phyloP scores from a whole-genome alignment of 2,329 filamentous ascomycete genomes.

The Cordyceps tenuipes region DNA sequence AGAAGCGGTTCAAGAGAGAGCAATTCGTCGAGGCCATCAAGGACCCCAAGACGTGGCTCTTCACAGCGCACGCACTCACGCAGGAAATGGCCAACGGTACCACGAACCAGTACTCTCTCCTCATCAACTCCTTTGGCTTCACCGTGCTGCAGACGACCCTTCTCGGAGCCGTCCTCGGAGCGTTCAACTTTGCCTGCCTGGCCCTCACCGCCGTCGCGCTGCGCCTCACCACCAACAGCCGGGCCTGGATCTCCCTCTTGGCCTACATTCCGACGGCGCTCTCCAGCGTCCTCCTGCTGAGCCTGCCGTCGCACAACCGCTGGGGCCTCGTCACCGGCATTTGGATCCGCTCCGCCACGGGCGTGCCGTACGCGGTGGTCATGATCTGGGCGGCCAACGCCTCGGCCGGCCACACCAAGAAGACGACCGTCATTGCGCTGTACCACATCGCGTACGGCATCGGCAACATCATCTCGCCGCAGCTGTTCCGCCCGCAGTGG shows the following conservation, averaged over 20 bases:
- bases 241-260: conserved; percentile 14
- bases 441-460: conserved; percentile 28
- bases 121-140: conserved; percentile 37
- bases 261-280: conserved; percentile 13
- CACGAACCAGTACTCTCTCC: conserved; percentile 33
- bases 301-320: conserved; percentile 13
- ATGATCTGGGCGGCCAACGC: conserved; percentile 16
- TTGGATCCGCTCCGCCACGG: conserved; percentile 11
- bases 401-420: conserved; percentile 31
- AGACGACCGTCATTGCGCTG: conserved; percentile 31
- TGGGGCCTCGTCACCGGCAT: conserved; percentile 15
- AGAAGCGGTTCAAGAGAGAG: conserved; percentile 25
- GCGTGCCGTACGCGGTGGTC: conserved; percentile 17
- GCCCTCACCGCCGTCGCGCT: conserved; percentile 7
- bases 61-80: conserved; percentile 21
- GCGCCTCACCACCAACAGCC: conserved; percentile 7
- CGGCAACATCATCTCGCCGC: conserved; percentile 29
- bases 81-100: conserved; percentile 31
- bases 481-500: conserved; percentile 20
- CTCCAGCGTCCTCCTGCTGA: conserved; percentile 12
- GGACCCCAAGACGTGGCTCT: conserved; percentile 24
- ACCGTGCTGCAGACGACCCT: conserved; percentile 27
- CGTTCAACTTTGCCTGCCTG: conserved; percentile 11
- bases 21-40: conserved; percentile 23
- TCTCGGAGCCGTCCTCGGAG: conserved; percentile 13